Evolutionary conservation across 2,329 filamentous ascomycete species (phyloP), one percentile per base, ranked within the genome.

Genomic region (Blastomyces silverae): DNA sequence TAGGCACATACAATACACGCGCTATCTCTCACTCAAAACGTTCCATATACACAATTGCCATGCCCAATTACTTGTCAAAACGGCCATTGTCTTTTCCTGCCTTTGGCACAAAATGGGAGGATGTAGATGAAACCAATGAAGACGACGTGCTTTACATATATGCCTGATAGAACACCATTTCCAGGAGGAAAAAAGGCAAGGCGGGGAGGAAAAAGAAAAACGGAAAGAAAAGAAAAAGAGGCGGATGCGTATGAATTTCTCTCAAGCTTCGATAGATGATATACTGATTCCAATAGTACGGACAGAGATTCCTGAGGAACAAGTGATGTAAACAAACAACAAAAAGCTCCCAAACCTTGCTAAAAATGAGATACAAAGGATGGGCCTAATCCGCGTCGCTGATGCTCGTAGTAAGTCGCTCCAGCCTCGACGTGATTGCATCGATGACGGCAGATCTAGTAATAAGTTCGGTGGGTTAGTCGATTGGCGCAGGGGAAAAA

Each of bases 391-490:
- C 25, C 10, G 11, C 22, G 7, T 25, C 44, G 34, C 17, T 74
- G 31, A 78, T 58, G 57, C 71, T 76, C 1, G 75, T 72, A 63
- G 75, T 77, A 17, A 79, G 71, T 53, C 77, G 74, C 64, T 77
- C 76, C 17, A 79, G 67, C 44, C 76, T 76, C 61, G 76, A 71
- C 1, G 77, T 78, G 34, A 79, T 79, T 8, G 75, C 76, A 39
- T 79, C 77, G 61, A 79, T 79, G 48, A 79, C 76, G 55, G 76
- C 77, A 66, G 77, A 78, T 64, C 77, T 79, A 63, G 15, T 66
- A 37, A 56, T 66, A 25, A 58, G 11, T 42, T 60, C 44, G 55
- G 25, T 25, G 8, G 37, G 25, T 66, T 63, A 65, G 64, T 73
- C 64, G 37, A 53, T 34, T 37, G 42, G 8, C 31, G 4, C 28